Evolutionary conservation across 768 basidiomycete species (phyloP).

Genomic region (Kwoniella heveanensis): DNA sequence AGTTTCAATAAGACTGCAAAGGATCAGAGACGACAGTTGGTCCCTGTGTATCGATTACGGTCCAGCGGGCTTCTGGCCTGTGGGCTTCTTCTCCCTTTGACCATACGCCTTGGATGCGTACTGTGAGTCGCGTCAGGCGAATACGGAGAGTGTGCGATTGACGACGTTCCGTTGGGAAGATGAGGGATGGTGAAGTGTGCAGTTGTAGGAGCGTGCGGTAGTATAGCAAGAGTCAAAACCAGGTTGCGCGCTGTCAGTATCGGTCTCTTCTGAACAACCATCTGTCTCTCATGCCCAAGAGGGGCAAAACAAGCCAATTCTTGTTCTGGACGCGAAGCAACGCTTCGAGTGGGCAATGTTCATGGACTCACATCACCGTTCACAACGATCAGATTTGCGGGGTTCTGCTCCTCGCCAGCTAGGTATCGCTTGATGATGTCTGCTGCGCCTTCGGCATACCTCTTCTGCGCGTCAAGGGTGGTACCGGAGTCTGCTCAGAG

Average conservation of each 20-base stretch:
- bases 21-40: no score
- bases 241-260: no score
- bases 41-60: conserved; percentile 9
- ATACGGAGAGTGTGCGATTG: not conserved
- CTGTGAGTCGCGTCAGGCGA: conserved; percentile 2
- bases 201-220: no score
- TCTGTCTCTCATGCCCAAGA: no score
- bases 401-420: conserved; percentile 66
- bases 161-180: no score
- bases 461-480: conserved; percentile 82
- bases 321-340: no score
- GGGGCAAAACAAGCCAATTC: no score
- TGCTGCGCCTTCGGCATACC: conserved; percentile 67
- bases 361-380: conserved; percentile 61
- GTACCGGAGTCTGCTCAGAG: conserved; percentile 69
- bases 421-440: conserved; percentile 51
- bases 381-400: conserved; percentile 78
- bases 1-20: no score
- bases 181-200: no score
- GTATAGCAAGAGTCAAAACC: no score
- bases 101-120: conserved; percentile 54
- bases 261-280: no score
- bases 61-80: conserved; percentile 27
- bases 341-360: no score
- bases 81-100: conserved; percentile 34